These are phyloP conservation scores for Rosa lucieae DNA, from an alignment of 306 rosid species.

Conservation along the genomic window DNA sequence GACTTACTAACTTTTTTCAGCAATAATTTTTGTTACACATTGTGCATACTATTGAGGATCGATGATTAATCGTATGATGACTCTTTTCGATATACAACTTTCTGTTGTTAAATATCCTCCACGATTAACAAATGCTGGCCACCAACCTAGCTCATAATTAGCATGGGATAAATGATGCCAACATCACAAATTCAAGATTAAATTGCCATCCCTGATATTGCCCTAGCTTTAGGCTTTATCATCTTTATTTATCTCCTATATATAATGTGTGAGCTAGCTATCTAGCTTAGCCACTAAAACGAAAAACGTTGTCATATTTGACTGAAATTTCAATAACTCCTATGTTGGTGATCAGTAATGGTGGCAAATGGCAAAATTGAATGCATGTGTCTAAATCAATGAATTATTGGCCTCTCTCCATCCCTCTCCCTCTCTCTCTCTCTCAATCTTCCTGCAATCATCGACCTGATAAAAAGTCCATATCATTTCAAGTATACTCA, in stretches of 20 bases:
- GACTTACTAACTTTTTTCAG: background rate
- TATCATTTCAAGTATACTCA: conserved; percentile 1
- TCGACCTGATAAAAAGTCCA: conserved; percentile 4
- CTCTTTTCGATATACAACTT: background rate
- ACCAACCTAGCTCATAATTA: background rate
- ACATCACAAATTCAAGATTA: conserved; percentile 5
- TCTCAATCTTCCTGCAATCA: background rate
- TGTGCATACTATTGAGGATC: background rate
- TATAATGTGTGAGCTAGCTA: background rate
- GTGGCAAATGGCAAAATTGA: conserved; percentile 13
- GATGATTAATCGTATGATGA: background rate
- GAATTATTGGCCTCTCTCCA: conserved; percentile 20
- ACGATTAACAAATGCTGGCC: background rate
- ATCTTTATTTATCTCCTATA: background rate
- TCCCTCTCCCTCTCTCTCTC: background rate
- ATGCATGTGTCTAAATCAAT: background rate
- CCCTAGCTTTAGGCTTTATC: background rate
- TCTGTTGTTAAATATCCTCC: background rate
- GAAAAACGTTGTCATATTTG: conserved; percentile 16
- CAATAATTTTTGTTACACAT: background rate
- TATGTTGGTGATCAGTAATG: background rate
- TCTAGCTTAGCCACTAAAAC: background rate
- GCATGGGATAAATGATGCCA: conserved; percentile 9
- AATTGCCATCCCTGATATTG: conserved; percentile 10
- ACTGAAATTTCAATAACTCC: conserved; percentile 6